Percentiles rank a stretch among this genome's conserved stretches.
Conservation (phyloP, 1,284 basidiomycete species). For the Wallemia ichthyophaga region DNA sequence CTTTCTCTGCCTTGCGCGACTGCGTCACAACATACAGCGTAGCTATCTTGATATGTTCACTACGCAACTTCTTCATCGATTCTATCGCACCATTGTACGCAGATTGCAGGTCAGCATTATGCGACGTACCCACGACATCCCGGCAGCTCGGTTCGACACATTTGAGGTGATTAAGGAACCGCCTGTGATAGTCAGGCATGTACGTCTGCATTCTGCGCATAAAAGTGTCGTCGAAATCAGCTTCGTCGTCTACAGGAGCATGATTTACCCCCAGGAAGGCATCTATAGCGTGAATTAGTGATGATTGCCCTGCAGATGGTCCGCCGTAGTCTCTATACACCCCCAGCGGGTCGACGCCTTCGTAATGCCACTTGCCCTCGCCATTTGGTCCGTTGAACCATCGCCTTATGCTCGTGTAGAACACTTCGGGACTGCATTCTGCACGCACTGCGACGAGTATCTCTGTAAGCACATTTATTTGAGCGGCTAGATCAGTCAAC, state of each 20-base stretch:
- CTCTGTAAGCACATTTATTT: slow-evolving; percentile 34
- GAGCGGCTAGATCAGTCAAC: slow-evolving; percentile 30
- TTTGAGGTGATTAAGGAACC: slow-evolving; percentile 56
- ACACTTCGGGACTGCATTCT: slow-evolving; percentile 44
- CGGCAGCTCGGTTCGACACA: slow-evolving; percentile 21
- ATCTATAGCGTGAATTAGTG: slow-evolving; percentile 63
- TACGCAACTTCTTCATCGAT: slow-evolving; percentile 47
- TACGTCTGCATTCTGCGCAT: slow-evolving; percentile 53
- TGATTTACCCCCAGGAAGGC: slow-evolving; percentile 62
- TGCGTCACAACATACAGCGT: slow-evolving; percentile 31
- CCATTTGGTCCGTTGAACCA: slow-evolving; percentile 75
- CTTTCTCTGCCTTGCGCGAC: slow-evolving; percentile 11
- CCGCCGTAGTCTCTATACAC: slow-evolving; percentile 33
- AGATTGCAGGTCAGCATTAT: slow-evolving; percentile 17
- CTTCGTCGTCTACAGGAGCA: slow-evolving; percentile 12
- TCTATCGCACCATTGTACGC: slow-evolving; percentile 45
- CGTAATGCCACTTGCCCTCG: slow-evolving; percentile 42
- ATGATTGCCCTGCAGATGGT: slow-evolving; percentile 68
- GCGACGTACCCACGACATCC: slow-evolving; percentile 9
- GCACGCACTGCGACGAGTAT: slow-evolving; percentile 35
- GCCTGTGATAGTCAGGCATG: slow-evolving; percentile 72
- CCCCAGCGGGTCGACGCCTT: slow-evolving; percentile 22
- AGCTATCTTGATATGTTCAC: slow-evolving; percentile 63
- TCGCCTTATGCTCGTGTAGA: slow-evolving; percentile 59
- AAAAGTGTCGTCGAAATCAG: slow-evolving; percentile 24